Evolutionary conservation across 768 basidiomycete genomes (phyloP).

Genomic region (Nevesoporus exiguus): DNA sequence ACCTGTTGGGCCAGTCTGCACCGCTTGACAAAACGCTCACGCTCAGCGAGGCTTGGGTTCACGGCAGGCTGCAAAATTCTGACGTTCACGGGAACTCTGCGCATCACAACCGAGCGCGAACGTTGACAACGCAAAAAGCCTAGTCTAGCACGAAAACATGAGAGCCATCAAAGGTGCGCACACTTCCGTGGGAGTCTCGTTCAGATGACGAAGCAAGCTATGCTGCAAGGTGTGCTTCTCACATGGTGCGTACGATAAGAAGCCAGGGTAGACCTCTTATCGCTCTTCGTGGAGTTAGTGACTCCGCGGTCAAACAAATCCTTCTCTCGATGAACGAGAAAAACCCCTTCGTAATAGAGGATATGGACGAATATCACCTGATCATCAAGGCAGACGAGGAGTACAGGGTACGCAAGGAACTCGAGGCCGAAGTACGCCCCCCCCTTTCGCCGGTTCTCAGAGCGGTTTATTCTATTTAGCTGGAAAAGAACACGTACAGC

Average conservation of each 20-base stretch:
- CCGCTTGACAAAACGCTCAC: too few relatives aligned
- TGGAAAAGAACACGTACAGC: slow-evolving; percentile 87
- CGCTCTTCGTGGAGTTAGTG: slow-evolving; percentile 44
- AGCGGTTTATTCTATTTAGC: slow-evolving; percentile 34
- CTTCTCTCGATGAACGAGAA: slow-evolving; percentile 79
- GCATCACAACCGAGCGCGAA: not conserved
- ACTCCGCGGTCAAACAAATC: slow-evolving; percentile 88
- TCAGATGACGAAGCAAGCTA: slow-evolving; percentile 5
- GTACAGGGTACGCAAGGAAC: slow-evolving; percentile 63
- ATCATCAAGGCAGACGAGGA: slow-evolving; percentile 83
- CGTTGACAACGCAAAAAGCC: not conserved
- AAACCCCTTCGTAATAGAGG: slow-evolving; percentile 79
- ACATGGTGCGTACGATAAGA: slow-evolving; percentile 49
- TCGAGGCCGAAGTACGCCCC: slow-evolving; percentile 65
- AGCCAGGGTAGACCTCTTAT: not conserved
- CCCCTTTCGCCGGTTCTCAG: not conserved
- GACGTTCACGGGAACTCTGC: too few relatives aligned
- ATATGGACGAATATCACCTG: slow-evolving; percentile 79
- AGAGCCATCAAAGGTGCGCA: slow-evolving; percentile 60
- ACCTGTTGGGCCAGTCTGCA: too few relatives aligned
- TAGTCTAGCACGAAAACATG: slow-evolving; percentile 34
- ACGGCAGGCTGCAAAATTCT: too few relatives aligned
- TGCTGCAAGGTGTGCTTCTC: slow-evolving; percentile 53
- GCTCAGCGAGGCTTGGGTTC: too few relatives aligned
- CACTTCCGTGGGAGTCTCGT: not conserved